Evolutionary conservation across 768 basidiomycete genomes (phyloP).

Genomic region (Boletus insuetus): DNA sequence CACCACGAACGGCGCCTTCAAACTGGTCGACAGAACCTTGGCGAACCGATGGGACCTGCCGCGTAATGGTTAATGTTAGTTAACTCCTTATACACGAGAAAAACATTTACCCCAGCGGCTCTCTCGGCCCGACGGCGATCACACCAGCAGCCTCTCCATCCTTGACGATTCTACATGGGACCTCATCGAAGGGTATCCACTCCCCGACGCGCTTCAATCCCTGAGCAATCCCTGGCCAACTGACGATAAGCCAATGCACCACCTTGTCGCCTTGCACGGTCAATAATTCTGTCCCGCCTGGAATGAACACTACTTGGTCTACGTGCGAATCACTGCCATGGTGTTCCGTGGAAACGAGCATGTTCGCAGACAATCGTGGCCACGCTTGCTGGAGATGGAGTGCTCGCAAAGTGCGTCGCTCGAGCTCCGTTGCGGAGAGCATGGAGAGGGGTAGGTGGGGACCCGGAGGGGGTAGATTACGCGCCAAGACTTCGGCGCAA

Average conservation of each 20-base stretch:
- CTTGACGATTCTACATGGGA: conserved; percentile 22
- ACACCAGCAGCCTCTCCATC: conserved; percentile 14
- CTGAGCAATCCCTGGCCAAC: conserved; percentile 8
- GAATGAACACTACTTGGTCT: conserved; percentile 28
- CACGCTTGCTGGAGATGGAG: conserved; percentile 23
- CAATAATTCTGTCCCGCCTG: conserved; percentile 25
- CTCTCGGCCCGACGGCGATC: conserved; percentile 22
- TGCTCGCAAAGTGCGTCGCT: conserved; percentile 28
- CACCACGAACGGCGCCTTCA: conserved; percentile 20
- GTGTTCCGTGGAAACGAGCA: conserved; percentile 8
- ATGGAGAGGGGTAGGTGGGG: conserved; percentile 2
- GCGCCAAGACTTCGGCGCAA: conserved; percentile 21
- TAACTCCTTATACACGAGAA: background rate
- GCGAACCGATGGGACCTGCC: conserved; percentile 15
- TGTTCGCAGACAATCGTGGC: conserved; percentile 16
- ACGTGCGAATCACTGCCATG: conserved; percentile 1
- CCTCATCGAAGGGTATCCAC: conserved; percentile 16
- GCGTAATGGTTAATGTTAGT: background rate
- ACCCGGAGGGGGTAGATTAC: conserved; percentile 22
- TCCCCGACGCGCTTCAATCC: conserved; percentile 20
- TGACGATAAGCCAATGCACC: conserved; percentile 22
- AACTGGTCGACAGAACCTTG: conserved; percentile 17
- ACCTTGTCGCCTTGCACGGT: conserved; percentile 27
- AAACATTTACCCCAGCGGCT: background rate
- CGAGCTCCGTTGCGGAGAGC: conserved; percentile 23